A percentile compares a stretch with the other conserved stretches of the same genome.
These are phyloP conservation scores for Aspergillus piperis DNA, from an alignment of 2,329 filamentous ascomycete genomes.

Conservation along the genomic window DNA sequence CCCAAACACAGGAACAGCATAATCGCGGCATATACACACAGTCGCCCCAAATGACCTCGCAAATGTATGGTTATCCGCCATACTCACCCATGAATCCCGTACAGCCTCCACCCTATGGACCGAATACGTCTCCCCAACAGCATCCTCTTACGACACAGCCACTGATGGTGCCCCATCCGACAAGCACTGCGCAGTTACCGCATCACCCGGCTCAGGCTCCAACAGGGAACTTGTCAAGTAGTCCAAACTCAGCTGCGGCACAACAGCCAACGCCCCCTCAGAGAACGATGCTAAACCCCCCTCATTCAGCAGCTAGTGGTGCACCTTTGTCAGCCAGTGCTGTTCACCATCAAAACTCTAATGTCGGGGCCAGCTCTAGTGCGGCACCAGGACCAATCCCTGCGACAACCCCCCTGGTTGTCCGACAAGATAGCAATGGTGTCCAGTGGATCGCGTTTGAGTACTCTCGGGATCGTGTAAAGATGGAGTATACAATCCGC, in stretches of 20 bases:
- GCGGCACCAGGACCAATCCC: slow-evolving; percentile 95
- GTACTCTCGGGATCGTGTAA: slow-evolving; percentile 93
- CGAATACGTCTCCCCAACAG: slow-evolving; percentile 56
- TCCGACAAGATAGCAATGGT: slow-evolving; percentile 91
- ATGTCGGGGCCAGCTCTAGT: slow-evolving; percentile 72
- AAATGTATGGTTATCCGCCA: slow-evolving; percentile 75
- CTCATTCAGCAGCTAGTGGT: slow-evolving; percentile 53
- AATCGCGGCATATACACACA: slow-evolving; percentile 79
- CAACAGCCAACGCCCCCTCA: slow-evolving; percentile 38
- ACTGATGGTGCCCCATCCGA: slow-evolving; percentile 54
- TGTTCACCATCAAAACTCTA: slow-evolving; percentile 39
- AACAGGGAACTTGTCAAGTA: slow-evolving; percentile 68
- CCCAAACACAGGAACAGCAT: slow-evolving; percentile 86
- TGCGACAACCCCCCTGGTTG: slow-evolving; percentile 90
- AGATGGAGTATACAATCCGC: slow-evolving; percentile 99
- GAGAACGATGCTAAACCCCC: slow-evolving; percentile 38
- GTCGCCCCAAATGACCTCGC: slow-evolving; percentile 76
- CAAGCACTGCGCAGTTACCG: slow-evolving; percentile 42
- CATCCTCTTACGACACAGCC: slow-evolving; percentile 59
- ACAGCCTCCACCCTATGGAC: slow-evolving; percentile 59
- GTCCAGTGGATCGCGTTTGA: slow-evolving; percentile 99
- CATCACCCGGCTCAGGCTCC: slow-evolving; percentile 46
- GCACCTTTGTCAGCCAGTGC: slow-evolving; percentile 49
- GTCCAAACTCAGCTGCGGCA: slow-evolving; percentile 52
- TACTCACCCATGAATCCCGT: slow-evolving; percentile 56